phyloP scores from a whole-genome alignment of 208 protist species.

The Leishmania turanica region DNA sequence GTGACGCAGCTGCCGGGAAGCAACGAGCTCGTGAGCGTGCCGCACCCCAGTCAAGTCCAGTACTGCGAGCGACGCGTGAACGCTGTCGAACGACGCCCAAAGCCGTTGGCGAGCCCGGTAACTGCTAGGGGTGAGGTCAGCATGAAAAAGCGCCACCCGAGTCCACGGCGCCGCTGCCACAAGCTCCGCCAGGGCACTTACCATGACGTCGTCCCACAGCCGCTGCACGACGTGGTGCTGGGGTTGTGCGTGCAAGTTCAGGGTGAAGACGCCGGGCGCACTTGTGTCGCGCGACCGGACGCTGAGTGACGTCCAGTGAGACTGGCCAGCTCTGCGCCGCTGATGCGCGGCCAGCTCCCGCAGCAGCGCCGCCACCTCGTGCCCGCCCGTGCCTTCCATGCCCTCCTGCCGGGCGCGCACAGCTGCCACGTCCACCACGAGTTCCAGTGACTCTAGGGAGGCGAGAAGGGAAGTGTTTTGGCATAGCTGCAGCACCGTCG shows the following conservation, averaged over 20 bases:
- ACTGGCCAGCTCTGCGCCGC: background rate
- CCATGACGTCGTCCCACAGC: conserved; percentile 36
- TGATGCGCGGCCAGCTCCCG: conserved; percentile 11
- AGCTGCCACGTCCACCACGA: conserved; percentile 25
- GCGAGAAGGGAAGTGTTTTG: conserved; percentile 19
- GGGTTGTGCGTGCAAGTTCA: background rate
- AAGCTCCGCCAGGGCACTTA: conserved; percentile 32
- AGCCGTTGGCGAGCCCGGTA: conserved; percentile 31
- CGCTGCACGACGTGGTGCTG: conserved; percentile 12
- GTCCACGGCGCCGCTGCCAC: conserved; percentile 29
- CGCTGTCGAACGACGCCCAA: conserved; percentile 25
- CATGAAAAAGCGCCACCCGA: conserved; percentile 32
- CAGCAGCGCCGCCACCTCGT: conserved; percentile 25
- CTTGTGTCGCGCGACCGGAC: conserved; percentile 7
- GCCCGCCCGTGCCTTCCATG: conserved; percentile 1
- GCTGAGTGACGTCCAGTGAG: conserved; percentile 9
- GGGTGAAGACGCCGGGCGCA: background rate
- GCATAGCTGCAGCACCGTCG: conserved; percentile 12
- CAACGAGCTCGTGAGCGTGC: conserved; percentile 30
- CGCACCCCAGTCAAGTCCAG: conserved; percentile 49
- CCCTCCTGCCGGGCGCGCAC: conserved; percentile 5
- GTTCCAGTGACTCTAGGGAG: conserved; percentile 32
- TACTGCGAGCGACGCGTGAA: conserved; percentile 18
- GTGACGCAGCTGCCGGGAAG: conserved; percentile 17
- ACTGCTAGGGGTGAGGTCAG: conserved; percentile 29